A percentile compares a stretch with the other conserved stretches of the same genome.
These are phyloP conservation scores for Cladobotryum protrusum DNA, from an alignment of 2,329 filamentous ascomycete genomes.

Conservation along the genomic window DNA sequence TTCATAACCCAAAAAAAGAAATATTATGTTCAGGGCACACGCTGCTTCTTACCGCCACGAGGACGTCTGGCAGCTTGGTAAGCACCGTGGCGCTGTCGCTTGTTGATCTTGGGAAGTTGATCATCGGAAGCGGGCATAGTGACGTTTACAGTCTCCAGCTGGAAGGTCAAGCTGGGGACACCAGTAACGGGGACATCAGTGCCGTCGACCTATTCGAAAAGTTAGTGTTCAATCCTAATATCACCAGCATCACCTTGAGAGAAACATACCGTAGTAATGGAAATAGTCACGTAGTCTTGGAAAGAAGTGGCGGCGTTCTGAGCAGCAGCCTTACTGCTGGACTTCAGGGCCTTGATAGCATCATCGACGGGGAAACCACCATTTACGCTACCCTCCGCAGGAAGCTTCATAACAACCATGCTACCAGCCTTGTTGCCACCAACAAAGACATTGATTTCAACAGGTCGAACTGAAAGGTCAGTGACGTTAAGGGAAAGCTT, in stretches of 20 bases:
- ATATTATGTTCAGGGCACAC: too few relatives aligned
- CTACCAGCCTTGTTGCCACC: conserved; percentile 26
- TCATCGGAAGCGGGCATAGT: conserved; percentile 19
- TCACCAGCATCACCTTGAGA: neutral
- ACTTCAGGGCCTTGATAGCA: conserved; percentile 54
- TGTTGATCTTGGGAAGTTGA: conserved; percentile 24
- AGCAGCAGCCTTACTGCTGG: conserved; percentile 33
- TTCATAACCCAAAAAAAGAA: too few relatives aligned
- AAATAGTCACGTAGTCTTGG: conserved; percentile 23
- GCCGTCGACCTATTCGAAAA: conserved; percentile 25
- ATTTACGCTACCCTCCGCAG: conserved; percentile 24
- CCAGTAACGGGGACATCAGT: conserved; percentile 19
- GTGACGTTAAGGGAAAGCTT: conserved; percentile 28
- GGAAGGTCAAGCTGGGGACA: conserved; percentile 31
- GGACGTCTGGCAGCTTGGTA: too few relatives aligned
- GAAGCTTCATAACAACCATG: conserved; percentile 32
- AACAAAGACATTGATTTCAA: conserved; percentile 28
- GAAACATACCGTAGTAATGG: conserved; percentile 27
- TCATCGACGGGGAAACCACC: conserved; percentile 41
- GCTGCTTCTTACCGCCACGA: too few relatives aligned
- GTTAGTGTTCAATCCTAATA: neutral
- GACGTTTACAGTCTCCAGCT: conserved; percentile 28
- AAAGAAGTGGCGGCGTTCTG: conserved; percentile 22
- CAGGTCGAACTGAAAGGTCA: conserved; percentile 30
- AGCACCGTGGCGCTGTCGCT: conserved; percentile 5